phyloP scores from a whole-genome alignment of 1,284 basidiomycete genomes.

The Ustilago shanxiensis region DNA sequence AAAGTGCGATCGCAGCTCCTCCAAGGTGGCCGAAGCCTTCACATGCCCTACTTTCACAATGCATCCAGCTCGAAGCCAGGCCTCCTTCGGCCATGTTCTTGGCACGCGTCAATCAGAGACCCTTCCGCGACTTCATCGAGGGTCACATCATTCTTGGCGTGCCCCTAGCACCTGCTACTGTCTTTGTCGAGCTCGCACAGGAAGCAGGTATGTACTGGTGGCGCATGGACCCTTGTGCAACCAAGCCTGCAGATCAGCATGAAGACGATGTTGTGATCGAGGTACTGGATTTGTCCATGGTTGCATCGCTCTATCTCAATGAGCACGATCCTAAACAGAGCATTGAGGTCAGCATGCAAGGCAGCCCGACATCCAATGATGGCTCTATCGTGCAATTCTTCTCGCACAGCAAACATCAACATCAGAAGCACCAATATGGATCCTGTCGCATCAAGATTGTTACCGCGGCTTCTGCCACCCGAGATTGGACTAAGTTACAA shows the following conservation, averaged over 20 bases:
- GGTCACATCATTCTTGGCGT: conserved; percentile 51
- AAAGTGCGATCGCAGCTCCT: not conserved
- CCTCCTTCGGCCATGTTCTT: conserved; percentile 34
- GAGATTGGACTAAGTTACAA: conserved; percentile 36
- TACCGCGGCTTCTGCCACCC: not conserved
- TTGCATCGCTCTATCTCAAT: conserved; percentile 44
- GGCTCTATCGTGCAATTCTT: conserved; percentile 48
- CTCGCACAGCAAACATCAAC: conserved; percentile 37
- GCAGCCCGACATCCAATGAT: conserved; percentile 28
- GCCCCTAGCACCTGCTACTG: conserved; percentile 42
- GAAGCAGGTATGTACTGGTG: conserved; percentile 52
- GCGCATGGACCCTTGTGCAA: conserved; percentile 15
- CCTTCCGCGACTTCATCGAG: conserved; percentile 48
- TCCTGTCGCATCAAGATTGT: conserved; percentile 37
- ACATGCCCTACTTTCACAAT: conserved; percentile 29
- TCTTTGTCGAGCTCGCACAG: conserved; percentile 54
- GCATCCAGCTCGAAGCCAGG: conserved; percentile 24
- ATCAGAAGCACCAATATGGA: conserved; percentile 51
- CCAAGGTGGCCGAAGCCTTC: conserved; percentile 18
- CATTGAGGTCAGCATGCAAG: conserved; percentile 42
- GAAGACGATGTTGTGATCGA: conserved; percentile 45
- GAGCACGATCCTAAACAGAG: conserved; percentile 30
- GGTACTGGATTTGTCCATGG: conserved; percentile 48
- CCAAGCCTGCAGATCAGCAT: not conserved
- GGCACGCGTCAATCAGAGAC: conserved; percentile 28